phyloP scores from a whole-genome alignment of 1,284 basidiomycete species.

The Leccinum cinnamomeum region DNA sequence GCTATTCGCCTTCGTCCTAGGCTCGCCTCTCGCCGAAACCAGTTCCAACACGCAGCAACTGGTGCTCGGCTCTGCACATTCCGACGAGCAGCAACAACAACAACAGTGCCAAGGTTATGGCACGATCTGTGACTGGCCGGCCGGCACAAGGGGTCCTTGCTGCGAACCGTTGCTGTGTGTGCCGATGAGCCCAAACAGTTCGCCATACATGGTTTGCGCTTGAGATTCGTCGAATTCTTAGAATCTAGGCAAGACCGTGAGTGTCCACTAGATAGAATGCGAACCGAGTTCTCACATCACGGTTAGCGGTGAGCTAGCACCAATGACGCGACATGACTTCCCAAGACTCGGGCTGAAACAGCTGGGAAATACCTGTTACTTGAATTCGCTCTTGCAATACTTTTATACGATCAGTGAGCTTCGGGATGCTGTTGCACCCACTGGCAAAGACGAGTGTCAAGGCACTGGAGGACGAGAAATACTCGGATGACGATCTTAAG shows the following conservation, averaged over 20 bases:
- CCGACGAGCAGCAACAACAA: neutral
- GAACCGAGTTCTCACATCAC: constrained; percentile 9
- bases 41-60: constrained; percentile 12
- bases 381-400: constrained; percentile 80
- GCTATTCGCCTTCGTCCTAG: constrained; percentile 5
- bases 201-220: constrained; percentile 15
- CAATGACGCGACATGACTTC: constrained; percentile 56
- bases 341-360: constrained; percentile 91
- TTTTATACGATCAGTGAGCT: constrained; percentile 94
- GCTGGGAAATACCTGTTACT: constrained; percentile 91
- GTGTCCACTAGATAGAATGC: constrained; percentile 32
- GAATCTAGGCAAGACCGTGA: constrained; percentile 70
- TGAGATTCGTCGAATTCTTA: constrained; percentile 41
- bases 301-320: constrained; percentile 45
- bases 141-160: constrained; percentile 22
- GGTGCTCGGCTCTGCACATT: neutral
- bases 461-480: constrained; percentile 61
- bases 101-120: constrained; percentile 7
- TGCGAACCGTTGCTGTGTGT: constrained; percentile 19
- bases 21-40: constrained; percentile 12
- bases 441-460: constrained; percentile 58
- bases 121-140: constrained; percentile 18
- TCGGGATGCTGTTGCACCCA: constrained; percentile 66
- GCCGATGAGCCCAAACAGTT: constrained; percentile 1
- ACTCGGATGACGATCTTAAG: constrained; percentile 78